Percentiles rank a stretch among this genome's conserved stretches.
Conservation (phyloP, 2,329 filamentous ascomycete species). For the Penicillium paneum region DNA sequence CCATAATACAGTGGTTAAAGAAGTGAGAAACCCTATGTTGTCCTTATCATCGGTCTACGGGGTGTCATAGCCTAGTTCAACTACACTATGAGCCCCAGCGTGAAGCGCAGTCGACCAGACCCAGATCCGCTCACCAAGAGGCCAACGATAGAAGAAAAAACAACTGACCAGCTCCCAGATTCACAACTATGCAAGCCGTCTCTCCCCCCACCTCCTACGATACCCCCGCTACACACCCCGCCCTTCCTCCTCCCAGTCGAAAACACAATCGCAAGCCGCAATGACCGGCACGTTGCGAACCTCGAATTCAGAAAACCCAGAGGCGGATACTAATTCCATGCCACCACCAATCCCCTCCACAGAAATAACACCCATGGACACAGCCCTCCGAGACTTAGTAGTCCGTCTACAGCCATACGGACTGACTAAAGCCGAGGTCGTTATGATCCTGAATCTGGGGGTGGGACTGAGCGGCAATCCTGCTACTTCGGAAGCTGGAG, state of each 20-base stretch:
- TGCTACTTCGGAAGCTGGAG: background rate
- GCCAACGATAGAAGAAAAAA: background rate
- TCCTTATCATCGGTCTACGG: fast-evolving
- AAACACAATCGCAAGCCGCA: conserved; percentile 20
- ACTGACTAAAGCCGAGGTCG: conserved; percentile 47
- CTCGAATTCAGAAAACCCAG: conserved; percentile 5
- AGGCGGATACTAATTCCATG: conserved; percentile 4
- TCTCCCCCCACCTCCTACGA: conserved; percentile 40
- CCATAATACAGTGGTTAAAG: conserved; percentile 47
- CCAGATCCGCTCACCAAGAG: background rate
- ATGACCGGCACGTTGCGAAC: conserved; percentile 22
- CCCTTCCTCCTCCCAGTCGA: conserved; percentile 19
- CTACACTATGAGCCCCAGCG: too few species aligned
- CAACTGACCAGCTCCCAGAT: conserved; percentile 27
- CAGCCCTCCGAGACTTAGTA: conserved; percentile 39
- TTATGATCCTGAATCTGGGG: conserved; percentile 48
- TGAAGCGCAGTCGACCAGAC: background rate
- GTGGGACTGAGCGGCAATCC: conserved; percentile 31
- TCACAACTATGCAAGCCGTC: conserved; percentile 41
- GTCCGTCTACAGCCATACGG: conserved; percentile 38
- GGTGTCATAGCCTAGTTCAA: too few species aligned
- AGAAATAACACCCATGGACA: conserved; percentile 36
- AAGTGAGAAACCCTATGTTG: conserved; percentile 29
- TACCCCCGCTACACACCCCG: conserved; percentile 35
- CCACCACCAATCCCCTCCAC: conserved; percentile 11